Base-by-base conservation (phyloP, 495 filamentous ascomycete species). In the Tuber umbilicatum region DNA sequence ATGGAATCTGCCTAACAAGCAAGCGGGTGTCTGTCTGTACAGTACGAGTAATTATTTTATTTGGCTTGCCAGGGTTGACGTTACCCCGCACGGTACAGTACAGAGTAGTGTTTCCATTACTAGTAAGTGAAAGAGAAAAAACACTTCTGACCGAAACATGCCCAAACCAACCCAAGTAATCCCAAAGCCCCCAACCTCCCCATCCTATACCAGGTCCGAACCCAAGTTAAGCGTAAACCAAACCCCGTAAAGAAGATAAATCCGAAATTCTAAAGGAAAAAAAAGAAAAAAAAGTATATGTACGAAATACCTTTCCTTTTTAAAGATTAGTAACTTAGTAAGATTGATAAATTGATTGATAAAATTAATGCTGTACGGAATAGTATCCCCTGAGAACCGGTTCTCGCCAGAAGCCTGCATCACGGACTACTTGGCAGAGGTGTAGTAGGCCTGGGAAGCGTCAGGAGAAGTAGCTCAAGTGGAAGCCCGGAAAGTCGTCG, bases 391-490 rank as follows among this genome's bases (percentile, higher is more conserved):
- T 68, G 42, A 81, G 81, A 38, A 81, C 60, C 19, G 76, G 71
- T 40, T 81, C 80, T 41, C 79, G 73, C 19, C 68, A 77, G 68
- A 82, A 79, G 14, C 76, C 81, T 16, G 78, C 71, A 38, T 82
- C 78, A 19, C 76, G 73, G 12, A 79, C 74, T 10, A 79, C 78
- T 35, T 74, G 68, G 68, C 82, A 79, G n/a, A 73, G 41, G 50
- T 82, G 78, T 39, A 97, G 91, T 79, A 99, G 78, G 78, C 89
- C 90, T 37, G 94, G 93, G 82, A 98, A 98, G 72, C 88, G 86
- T 39, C 83, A 83, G 0, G 91, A 90, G 92, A 95, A 99, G 83
- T 96, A 98, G 16, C 86, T 86, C 60, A 97, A 83, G 81, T 97
- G 98, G 0, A 93, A 93, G 37, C 92, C 91, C 0, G 94, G 92